Evolutionary conservation across 148 eudicot species (phyloP).

Genomic region (Chenopodium album): DNA sequence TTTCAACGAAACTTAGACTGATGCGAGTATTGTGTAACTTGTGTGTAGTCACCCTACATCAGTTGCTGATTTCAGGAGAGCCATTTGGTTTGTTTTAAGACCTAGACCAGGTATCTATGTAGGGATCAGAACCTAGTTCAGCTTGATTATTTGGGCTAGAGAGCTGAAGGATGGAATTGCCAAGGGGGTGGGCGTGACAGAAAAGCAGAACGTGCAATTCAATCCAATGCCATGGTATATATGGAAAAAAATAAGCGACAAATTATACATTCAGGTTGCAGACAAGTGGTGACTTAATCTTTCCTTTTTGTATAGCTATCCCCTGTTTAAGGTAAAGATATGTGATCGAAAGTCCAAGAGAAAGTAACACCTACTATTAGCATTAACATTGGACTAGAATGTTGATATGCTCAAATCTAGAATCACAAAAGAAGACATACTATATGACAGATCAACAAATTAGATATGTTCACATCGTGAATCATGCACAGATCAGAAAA

Average conservation of each 20-base stretch:
- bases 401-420: not conserved
- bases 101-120: no score
- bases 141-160: no score
- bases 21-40: not conserved
- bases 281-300: not conserved
- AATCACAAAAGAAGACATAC: no score
- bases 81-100: no score
- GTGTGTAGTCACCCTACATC: not conserved
- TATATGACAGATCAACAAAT: no score
- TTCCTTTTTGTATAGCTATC: not conserved
- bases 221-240: not conserved
- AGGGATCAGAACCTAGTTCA: no score
- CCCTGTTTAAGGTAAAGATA: not conserved
- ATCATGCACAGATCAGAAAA: not conserved
- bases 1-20: no score
- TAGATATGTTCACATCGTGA: not conserved
- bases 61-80: no score
- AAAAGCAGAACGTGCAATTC: constrained; percentile 7
- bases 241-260: constrained; percentile 2
- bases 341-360: not conserved
- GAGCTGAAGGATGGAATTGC: no score
- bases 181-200: not conserved
- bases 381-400: not conserved
- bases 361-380: not conserved
- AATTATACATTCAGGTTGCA: not conserved